Evolutionary conservation across 2,329 filamentous ascomycete genomes (phyloP).

Genomic region (Whalleya microplaca): DNA sequence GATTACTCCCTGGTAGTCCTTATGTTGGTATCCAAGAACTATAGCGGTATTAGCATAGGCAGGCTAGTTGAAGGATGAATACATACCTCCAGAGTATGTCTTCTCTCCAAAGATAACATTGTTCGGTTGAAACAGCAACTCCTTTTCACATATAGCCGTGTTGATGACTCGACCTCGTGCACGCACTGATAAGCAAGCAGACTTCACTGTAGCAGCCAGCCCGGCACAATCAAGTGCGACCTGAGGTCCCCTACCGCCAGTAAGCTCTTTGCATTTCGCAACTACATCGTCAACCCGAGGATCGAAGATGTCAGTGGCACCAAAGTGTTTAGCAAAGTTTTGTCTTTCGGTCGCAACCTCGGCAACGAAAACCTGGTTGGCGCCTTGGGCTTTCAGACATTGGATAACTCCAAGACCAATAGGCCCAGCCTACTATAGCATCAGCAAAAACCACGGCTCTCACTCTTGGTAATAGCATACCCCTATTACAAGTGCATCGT

Average conservation of each 20-base stretch:
- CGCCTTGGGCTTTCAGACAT: conserved; percentile 57
- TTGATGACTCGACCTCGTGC: conserved; percentile 63
- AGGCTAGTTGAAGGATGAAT: background rate
- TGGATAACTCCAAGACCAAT: conserved; percentile 65
- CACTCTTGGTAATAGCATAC: conserved; percentile 34
- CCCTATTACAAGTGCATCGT: conserved; percentile 59
- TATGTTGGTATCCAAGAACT: conserved; percentile 39
- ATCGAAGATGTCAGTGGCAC: conserved; percentile 58
- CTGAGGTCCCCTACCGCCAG: conserved; percentile 54
- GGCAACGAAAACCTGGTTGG: conserved; percentile 58
- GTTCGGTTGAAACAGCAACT: conserved; percentile 56
- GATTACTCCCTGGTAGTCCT: conserved; percentile 62
- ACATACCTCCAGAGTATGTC: conserved; percentile 47
- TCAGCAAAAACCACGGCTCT: background rate
- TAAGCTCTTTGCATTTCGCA: conserved; percentile 49
- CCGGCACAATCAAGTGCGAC: conserved; percentile 67
- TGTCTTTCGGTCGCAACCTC: conserved; percentile 57
- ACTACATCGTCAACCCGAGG: conserved; percentile 55
- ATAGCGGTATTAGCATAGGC: conserved; percentile 7
- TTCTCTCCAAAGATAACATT: conserved; percentile 57
- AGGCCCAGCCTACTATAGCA: conserved; percentile 45
- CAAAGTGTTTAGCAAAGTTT: conserved; percentile 55
- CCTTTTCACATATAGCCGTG: conserved; percentile 66
- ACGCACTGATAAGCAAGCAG: conserved; percentile 52
- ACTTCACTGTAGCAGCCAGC: conserved; percentile 52